Evolutionary conservation across 352 stramenopile species (phyloP).

Genomic region (Phytophthora pseudosyringae): DNA sequence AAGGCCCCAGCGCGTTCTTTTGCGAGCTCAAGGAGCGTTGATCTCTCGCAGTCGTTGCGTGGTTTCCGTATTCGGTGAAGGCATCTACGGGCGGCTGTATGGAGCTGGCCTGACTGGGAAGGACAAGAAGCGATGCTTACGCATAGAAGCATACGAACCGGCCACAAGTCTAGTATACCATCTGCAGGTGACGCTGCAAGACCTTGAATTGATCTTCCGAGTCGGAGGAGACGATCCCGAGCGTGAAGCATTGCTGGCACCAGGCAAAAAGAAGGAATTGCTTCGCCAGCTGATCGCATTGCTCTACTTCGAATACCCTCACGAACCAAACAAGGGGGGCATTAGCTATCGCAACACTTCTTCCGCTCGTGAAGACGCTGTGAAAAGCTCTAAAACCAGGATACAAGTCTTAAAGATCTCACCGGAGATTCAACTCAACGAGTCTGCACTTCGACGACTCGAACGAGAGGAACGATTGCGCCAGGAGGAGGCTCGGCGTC

Average conservation of each 20-base stretch:
- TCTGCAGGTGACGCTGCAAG: slow-evolving; percentile 51
- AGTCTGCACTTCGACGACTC: slow-evolving; percentile 45
- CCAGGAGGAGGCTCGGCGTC: slow-evolving; percentile 56
- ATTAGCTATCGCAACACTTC: slow-evolving; percentile 4
- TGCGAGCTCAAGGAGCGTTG: slow-evolving; percentile 55
- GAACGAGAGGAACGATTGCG: slow-evolving; percentile 60
- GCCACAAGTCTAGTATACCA: slow-evolving; percentile 32
- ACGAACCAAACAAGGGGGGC: not conserved
- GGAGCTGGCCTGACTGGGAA: slow-evolving; percentile 44
- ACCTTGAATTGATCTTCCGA: slow-evolving; percentile 65
- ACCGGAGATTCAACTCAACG: slow-evolving; percentile 51
- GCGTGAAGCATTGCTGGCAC: slow-evolving; percentile 47
- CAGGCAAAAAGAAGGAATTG: slow-evolving; percentile 62
- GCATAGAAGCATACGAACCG: slow-evolving; percentile 66
- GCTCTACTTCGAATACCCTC: slow-evolving; percentile 70
- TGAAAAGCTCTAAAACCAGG: not conserved
- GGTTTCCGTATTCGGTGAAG: slow-evolving; percentile 62
- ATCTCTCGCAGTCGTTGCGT: slow-evolving; percentile 72
- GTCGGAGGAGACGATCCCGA: slow-evolving; percentile 26
- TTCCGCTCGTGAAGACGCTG: not conserved
- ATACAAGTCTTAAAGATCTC: slow-evolving; percentile 48
- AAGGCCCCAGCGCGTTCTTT: slow-evolving; percentile 33
- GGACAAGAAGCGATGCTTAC: slow-evolving; percentile 42
- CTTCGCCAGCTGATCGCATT: slow-evolving; percentile 59
- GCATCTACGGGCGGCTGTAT: slow-evolving; percentile 64